Base-by-base conservation (phyloP, 108 stramenopile species). In the Pseudonitzschia pungens region DNA sequence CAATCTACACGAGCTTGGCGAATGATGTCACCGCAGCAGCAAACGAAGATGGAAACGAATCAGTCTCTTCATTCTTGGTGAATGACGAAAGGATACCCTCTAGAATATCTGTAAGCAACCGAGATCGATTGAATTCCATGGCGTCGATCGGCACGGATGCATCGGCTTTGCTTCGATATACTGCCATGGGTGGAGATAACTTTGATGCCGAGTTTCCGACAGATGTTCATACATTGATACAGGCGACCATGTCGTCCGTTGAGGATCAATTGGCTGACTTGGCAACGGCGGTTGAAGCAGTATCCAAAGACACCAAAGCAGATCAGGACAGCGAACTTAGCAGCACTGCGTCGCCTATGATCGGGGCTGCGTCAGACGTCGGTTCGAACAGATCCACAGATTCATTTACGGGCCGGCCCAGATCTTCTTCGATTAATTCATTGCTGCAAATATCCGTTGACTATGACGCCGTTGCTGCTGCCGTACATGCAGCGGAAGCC, bases 391-490 rank as follows among this genome's bases (percentile, higher is more conserved):
- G 24, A 32, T 40, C 69, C 16, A 51, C 52, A 8, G 70, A 51
- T 26, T 55, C 79, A 16, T 40, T 48, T 29, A 53, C 28, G n/a
- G 77, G 64, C 29, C 57, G 80, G 29, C 65, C 81, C 9, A 48
- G 82, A 48, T 76, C 82, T 22, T 81, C 80, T 2, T 68, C 42
- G 22, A 44, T 84, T 6, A 43, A 36, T 48, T 67, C 66, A n/a
- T n/a, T 67, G 66, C 28, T 67, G 14, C 22, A 44, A 28, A 67
- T 67, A 28, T 78, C 83, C 24, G 86, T 90, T 18, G 92, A 91
- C 74, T 89, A 82, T 50, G 90, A 89, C 68, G 92, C 92, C 33
- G 87, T 93, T 59, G 84, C 79, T 28, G 83, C 88, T 27, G 92
- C 89, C 27, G 88, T 91, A 8, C 53, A 81, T 78, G 92, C 92